phyloP scores from a whole-genome alignment of 2,329 filamentous ascomycete genomes.

The Clonostachys rosea region DNA sequence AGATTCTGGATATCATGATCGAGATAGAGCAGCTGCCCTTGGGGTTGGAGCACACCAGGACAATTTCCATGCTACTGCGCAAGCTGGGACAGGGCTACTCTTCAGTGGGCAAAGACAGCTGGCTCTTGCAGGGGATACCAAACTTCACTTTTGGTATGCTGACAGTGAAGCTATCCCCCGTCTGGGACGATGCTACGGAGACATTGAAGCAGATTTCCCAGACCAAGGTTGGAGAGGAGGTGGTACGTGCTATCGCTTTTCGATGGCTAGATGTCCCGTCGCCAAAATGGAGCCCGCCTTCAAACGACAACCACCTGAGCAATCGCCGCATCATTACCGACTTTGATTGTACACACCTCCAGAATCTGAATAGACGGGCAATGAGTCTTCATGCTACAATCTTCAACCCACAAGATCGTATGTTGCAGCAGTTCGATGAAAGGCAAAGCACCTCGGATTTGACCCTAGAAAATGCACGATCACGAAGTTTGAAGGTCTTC shows the following conservation, averaged over 20 bases:
- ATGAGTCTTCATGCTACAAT: slow-evolving; percentile 46
- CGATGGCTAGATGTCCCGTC: slow-evolving; percentile 67
- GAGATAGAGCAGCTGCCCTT: slow-evolving; percentile 76
- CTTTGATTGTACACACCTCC: slow-evolving; percentile 80
- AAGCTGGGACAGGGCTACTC: slow-evolving; percentile 66
- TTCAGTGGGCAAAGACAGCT: slow-evolving; percentile 51
- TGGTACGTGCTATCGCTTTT: slow-evolving; percentile 68
- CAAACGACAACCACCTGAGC: slow-evolving; percentile 22
- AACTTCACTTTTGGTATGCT: slow-evolving; percentile 85
- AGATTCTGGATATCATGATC: slow-evolving; percentile 52
- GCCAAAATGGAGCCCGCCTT: slow-evolving; percentile 43
- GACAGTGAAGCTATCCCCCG: slow-evolving; percentile 75
- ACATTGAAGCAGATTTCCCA: slow-evolving; percentile 73
- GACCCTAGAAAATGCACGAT: slow-evolving; percentile 55
- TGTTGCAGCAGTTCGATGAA: slow-evolving; percentile 60
- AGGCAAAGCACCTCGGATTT: slow-evolving; percentile 51
- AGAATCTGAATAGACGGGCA: slow-evolving; percentile 49
- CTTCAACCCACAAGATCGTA: slow-evolving; percentile 47
- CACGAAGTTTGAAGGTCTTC: slow-evolving; percentile 77
- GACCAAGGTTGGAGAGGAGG: slow-evolving; percentile 65
- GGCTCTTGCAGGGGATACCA: slow-evolving; percentile 69
- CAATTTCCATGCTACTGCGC: slow-evolving; percentile 80
- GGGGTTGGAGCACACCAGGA: slow-evolving; percentile 70
- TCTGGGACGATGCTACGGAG: slow-evolving; percentile 81
- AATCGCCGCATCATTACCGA: slow-evolving; percentile 51